Percentiles rank a stretch among this genome's conserved stretches.
These are phyloP conservation scores for Dactylellina cionopaga DNA, from an alignment of 2,329 filamentous ascomycete genomes.

Conservation along the genomic window DNA sequence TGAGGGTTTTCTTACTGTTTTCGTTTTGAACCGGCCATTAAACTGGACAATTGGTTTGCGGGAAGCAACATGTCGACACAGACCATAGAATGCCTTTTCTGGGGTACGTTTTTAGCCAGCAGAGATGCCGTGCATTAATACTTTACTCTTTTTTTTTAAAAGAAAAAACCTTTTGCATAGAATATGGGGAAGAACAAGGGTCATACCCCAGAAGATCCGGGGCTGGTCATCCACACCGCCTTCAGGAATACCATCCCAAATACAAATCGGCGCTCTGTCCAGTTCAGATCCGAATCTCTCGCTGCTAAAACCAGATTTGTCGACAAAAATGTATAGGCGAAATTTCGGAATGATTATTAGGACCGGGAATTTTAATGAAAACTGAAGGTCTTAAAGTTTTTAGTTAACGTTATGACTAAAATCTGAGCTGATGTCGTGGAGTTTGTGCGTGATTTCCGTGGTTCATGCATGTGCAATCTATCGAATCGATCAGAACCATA, in stretches of 20 bases:
- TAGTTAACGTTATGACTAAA: constrained; percentile 52
- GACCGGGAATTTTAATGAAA: not conserved
- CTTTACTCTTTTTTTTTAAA: constrained; percentile 32
- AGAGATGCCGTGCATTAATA: constrained; percentile 40
- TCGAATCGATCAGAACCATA: constrained; percentile 30
- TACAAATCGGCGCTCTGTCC: constrained; percentile 1
- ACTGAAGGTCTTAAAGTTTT: not conserved
- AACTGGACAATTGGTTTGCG: constrained; percentile 27
- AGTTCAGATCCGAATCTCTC: not conserved
- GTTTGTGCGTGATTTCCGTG: constrained; percentile 38
- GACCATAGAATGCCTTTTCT: constrained; percentile 6
- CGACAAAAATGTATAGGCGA: constrained; percentile 35
- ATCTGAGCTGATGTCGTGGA: not conserved
- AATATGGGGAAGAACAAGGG: constrained; percentile 49
- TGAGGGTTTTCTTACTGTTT: too few species aligned
- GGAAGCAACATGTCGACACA: constrained; percentile 8
- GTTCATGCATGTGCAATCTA: constrained; percentile 16
- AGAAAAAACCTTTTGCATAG: constrained; percentile 38
- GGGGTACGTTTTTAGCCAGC: constrained; percentile 45
- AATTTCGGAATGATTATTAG: constrained; percentile 47
- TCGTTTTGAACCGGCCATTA: constrained; percentile 9
- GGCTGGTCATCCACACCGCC: constrained; percentile 48
- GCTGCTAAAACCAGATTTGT: too few species aligned
- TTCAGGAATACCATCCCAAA: constrained; percentile 11
- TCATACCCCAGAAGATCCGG: constrained; percentile 44